A percentile compares a stretch with the other conserved stretches of the same genome.
Conservation (phyloP, 768 basidiomycete genomes). For the Lactifluus pinguis region DNA sequence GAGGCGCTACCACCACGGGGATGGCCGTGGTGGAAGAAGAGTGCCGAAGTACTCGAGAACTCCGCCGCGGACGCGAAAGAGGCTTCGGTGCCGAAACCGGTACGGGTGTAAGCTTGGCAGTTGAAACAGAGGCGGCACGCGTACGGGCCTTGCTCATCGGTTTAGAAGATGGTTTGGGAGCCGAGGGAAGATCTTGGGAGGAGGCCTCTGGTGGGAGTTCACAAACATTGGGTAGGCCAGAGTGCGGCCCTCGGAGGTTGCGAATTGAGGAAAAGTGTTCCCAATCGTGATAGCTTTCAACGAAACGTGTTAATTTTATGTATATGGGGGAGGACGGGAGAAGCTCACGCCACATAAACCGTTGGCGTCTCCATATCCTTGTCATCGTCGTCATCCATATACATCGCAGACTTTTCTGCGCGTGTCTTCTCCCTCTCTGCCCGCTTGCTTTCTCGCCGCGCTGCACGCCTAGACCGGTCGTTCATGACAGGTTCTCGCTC, state of each 20-base stretch:
- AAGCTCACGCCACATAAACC: constrained; percentile 78
- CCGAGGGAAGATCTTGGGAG: constrained; percentile 25
- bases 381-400: constrained; percentile 24
- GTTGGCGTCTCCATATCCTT: constrained; percentile 28
- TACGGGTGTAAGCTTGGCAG: constrained; percentile 16
- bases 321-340: constrained; percentile 16
- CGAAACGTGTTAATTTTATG: background rate
- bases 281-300: constrained; percentile 77
- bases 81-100: constrained; percentile 12
- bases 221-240: constrained; percentile 55
- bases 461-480: constrained; percentile 37
- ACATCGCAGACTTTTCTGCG: constrained; percentile 13
- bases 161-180: constrained; percentile 23
- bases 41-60: background rate
- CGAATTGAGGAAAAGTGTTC: constrained; percentile 94
- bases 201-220: constrained; percentile 36
- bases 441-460: constrained; percentile 33
- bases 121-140: constrained; percentile 4
- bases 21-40: constrained; percentile 7
- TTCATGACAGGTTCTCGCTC: constrained; percentile 25
- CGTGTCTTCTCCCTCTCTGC: constrained; percentile 23
- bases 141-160: constrained; percentile 22
- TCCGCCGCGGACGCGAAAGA: constrained; percentile 12
- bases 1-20: constrained; percentile 12
- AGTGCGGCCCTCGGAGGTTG: constrained; percentile 75